These are phyloP conservation scores for Mucor lusitanicus DNA, from an alignment of 371 early-diverging fungal genomes.

Conservation along the genomic window DNA sequence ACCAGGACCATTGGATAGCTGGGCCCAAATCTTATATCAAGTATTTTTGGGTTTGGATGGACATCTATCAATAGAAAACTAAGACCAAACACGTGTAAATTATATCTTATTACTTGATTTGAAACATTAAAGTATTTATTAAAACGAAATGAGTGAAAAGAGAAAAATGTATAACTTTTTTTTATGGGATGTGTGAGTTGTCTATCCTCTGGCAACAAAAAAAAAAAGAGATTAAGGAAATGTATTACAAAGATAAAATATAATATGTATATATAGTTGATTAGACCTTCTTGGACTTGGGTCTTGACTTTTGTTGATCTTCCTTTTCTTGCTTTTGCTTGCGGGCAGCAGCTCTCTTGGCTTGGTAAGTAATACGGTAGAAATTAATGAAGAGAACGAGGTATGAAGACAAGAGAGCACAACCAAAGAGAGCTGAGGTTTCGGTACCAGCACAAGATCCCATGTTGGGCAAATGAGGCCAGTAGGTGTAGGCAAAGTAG, in stretches of 20 bases:
- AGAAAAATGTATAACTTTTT: conserved; percentile 1
- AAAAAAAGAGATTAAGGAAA: neutral
- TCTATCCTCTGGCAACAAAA: neutral
- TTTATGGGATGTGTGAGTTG: neutral
- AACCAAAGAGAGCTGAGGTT: conserved; percentile 81
- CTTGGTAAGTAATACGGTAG: conserved; percentile 82
- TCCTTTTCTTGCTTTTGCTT: conserved; percentile 15
- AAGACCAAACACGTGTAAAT: conserved; percentile 3
- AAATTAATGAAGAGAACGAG: conserved; percentile 88
- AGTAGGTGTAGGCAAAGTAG: conserved; percentile 73
- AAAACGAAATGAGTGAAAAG: neutral
- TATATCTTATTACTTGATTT: neutral
- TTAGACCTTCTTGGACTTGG: conserved; percentile 51
- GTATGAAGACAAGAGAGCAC: conserved; percentile 80
- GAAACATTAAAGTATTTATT: neutral
- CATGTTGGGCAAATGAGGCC: conserved; percentile 69
- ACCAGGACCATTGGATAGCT: conserved; percentile 63
- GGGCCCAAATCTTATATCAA: conserved; percentile 56
- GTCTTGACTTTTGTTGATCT: conserved; percentile 15
- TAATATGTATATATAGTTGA: neutral
- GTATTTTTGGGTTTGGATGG: conserved; percentile 36
- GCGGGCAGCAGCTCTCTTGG: conserved; percentile 47
- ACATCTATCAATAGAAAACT: neutral
- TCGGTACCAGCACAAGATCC: conserved; percentile 82
- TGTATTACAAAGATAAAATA: conserved; percentile 1